These are phyloP conservation scores for Phytophthora hibernalis DNA, from an alignment of 352 stramenopile genomes.

Conservation along the genomic window DNA sequence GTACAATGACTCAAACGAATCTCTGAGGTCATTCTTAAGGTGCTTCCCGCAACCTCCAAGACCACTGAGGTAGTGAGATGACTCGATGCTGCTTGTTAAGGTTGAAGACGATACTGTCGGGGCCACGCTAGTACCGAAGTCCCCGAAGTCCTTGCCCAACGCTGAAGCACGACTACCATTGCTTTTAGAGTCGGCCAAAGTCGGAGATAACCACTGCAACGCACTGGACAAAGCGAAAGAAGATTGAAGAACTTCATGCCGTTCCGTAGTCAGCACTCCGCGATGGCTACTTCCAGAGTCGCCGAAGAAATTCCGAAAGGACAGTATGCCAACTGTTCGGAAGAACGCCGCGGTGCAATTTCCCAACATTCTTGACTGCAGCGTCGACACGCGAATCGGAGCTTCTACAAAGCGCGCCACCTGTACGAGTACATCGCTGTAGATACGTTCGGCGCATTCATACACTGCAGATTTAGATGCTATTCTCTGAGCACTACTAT, in stretches of 20 bases:
- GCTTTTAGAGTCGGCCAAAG: conserved; percentile 40
- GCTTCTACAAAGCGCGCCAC: conserved; percentile 84
- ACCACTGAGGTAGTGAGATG: conserved; percentile 74
- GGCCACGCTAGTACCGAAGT: conserved; percentile 45
- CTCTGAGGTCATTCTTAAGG: conserved; percentile 78
- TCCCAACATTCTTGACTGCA: conserved; percentile 79
- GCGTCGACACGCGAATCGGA: conserved; percentile 71
- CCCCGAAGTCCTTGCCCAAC: conserved; percentile 52
- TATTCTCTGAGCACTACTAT: conserved; percentile 45
- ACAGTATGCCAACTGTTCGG: conserved; percentile 77
- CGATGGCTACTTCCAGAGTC: conserved; percentile 53
- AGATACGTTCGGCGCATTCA: conserved; percentile 83
- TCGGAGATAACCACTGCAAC: conserved; percentile 80
- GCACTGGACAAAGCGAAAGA: conserved; percentile 74
- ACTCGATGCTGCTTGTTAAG: conserved; percentile 40
- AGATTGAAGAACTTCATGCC: conserved; percentile 69
- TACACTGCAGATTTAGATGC: conserved; percentile 66
- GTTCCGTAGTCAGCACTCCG: conserved; percentile 46
- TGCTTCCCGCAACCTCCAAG: conserved; percentile 84
- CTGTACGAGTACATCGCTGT: conserved; percentile 86
- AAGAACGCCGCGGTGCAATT: conserved; percentile 83
- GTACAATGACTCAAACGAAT: conserved; percentile 89
- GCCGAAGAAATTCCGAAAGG: conserved; percentile 79
- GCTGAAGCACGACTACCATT: conserved; percentile 32
- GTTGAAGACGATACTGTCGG: conserved; percentile 20